Evolutionary conservation across 176 grass and related monocot species (phyloP).

Genomic region (Phoenix roebelenii): DNA sequence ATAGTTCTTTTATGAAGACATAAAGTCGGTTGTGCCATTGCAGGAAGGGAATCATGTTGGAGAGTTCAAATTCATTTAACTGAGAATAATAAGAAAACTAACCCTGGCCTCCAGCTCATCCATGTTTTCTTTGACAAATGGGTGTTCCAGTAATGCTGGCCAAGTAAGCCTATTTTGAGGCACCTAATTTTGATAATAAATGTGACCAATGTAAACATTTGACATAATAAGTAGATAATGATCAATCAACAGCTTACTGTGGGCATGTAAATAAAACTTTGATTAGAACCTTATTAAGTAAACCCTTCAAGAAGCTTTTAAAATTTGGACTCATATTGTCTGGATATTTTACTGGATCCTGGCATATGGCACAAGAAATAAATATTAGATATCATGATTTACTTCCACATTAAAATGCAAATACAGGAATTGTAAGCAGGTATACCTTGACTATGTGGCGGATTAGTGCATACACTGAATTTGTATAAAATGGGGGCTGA

Average conservation of each 20-base stretch:
- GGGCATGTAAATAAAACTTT: not conserved
- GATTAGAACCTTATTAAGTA: constrained; percentile 75
- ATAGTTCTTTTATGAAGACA: too few species aligned
- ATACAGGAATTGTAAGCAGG: constrained; percentile 18
- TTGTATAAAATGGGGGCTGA: constrained; percentile 97
- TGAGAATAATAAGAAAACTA: constrained; percentile 14
- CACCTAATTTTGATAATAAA: constrained; percentile 29
- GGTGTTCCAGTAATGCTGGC: constrained; percentile 79
- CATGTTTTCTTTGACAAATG: constrained; percentile 83
- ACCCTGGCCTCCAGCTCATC: constrained; percentile 26
- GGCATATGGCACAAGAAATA: constrained; percentile 6
- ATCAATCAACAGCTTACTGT: constrained; percentile 15
- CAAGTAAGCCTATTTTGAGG: constrained; percentile 89
- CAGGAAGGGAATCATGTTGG: not conserved
- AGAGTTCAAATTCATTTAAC: not conserved
- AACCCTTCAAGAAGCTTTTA: constrained; percentile 87
- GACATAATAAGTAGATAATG: too few species aligned
- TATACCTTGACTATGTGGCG: constrained; percentile 88
- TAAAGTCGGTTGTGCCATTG: too few species aligned
- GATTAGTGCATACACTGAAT: constrained; percentile 93
- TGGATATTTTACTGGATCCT: constrained; percentile 99
- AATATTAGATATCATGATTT: constrained; percentile 6
- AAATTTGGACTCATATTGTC: constrained; percentile 88
- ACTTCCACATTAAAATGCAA: not conserved
- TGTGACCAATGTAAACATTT: not conserved